Evolutionary conservation across 371 early-diverging fungal species (phyloP), one percentile per base, ranked within the genome.

Genomic region (Blakeslea trispora): DNA sequence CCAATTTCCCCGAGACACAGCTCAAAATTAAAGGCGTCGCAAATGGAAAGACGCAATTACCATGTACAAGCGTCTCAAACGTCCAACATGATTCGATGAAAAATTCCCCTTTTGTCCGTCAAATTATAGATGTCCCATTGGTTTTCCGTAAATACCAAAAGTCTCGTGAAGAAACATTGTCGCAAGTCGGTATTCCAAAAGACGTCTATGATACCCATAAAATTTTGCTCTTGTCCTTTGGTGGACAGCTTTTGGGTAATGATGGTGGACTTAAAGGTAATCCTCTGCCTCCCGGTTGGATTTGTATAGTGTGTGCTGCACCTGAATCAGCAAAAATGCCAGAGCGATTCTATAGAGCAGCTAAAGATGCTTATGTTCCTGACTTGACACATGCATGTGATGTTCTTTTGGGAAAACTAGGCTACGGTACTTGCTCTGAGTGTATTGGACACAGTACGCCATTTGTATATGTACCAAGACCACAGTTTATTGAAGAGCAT

Each of bases 351-450:
- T 89, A 85, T 58, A 57, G 81, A 2, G 83, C 84, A 22, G 76
- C 85, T 0, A 76, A 77, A 40, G 84, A 84, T 52, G 87, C 85
- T 6, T 87, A 85, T 58, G 85, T 91, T 5, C 92, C 92, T 5
- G 91, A 92, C 60, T 63, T 91, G 24, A 82, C 90, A 23, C 79
- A 84, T 39, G 90, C 89, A 6, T 85, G 82, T 3, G 90, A 90
- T 61, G 87, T 86, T 31, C 83, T 91, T 6, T 76, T 90, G 41
- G 91, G 91, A 15, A 92, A 92, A 63, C 62, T 87, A 35, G 92
- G 92, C 4, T 92, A 91, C 66, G 90, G 90, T 28, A 90, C 89
- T 1, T 92, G 92, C 63, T 85, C 89, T 5, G 92, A 92, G 66
- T 86, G 87, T 47, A 86, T 90, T 22, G 90, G 87, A 4, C 88